Evolutionary conservation across 257 asterid species (phyloP).

Genomic region (Hygrophila difformis): DNA sequence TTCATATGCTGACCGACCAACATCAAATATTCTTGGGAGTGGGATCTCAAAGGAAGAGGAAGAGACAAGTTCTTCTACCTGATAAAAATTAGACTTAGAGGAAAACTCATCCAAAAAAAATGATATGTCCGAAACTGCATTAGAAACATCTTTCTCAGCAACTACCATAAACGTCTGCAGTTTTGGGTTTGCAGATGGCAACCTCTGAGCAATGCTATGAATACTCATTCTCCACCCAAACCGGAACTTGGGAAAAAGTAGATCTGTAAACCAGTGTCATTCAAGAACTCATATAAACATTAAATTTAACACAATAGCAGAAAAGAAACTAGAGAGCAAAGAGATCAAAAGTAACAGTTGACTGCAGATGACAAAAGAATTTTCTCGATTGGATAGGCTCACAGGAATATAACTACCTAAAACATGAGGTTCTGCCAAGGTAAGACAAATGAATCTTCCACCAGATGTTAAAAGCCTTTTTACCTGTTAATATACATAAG

Average conservation of each 20-base stretch:
- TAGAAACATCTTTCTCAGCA: constrained; percentile 53
- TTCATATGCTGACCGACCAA: too few species aligned
- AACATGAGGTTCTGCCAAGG: constrained; percentile 83
- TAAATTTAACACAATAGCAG: constrained; percentile 2
- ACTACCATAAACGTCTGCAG: constrained; percentile 78
- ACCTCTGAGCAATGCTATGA: constrained; percentile 45
- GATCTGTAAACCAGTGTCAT: constrained; percentile 34
- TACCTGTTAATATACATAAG: constrained; percentile 43
- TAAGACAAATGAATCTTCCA: constrained; percentile 84
- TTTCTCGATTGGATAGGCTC: constrained; percentile 4
- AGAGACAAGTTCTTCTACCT: constrained; percentile 37
- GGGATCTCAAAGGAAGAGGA: not conserved
- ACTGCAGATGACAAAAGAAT: not conserved
- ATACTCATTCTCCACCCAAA: constrained; percentile 84
- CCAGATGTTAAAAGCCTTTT: constrained; percentile 63
- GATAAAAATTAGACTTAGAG: constrained; percentile 34
- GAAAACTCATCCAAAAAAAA: constrained; percentile 36
- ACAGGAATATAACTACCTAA: constrained; percentile 52
- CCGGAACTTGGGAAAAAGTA: constrained; percentile 74
- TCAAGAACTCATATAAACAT: constrained; percentile 9
- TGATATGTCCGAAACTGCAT: constrained; percentile 41
- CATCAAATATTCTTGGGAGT: constrained; percentile 3
- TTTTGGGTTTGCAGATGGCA: constrained; percentile 33
- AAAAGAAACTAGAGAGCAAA: not conserved
- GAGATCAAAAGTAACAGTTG: constrained; percentile 6